Evolutionary conservation across 177 flowering plant genomes (phyloP).

Genomic region (Vitis hybrid): DNA sequence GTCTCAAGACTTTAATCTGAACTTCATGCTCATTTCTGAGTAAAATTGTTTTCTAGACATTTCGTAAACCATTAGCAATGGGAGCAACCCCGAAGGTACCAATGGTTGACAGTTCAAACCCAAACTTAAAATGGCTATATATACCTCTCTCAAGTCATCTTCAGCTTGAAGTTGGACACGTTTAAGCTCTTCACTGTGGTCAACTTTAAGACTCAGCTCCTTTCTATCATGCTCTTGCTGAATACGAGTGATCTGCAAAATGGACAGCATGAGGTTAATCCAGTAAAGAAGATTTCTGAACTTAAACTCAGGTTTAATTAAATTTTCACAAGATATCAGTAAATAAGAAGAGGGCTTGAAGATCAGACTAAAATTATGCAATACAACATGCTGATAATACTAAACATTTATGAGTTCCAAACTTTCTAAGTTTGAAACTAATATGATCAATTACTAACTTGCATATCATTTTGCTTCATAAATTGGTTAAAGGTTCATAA

Average conservation of each 20-base stretch:
- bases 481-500: neutral
- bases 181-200: constrained; percentile 60
- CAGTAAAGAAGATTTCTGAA: neutral
- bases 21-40: constrained; percentile 75
- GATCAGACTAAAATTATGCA: neutral
- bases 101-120: neutral
- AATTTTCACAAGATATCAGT: neutral
- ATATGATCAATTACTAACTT: neutral
- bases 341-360: too few species aligned
- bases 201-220: constrained; percentile 47
- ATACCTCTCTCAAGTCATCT: constrained; percentile 76
- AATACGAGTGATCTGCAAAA: constrained; percentile 50
- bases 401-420: too few species aligned
- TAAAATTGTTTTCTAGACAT: constrained; percentile 42
- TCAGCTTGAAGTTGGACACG: constrained; percentile 62
- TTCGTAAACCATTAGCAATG: constrained; percentile 10
- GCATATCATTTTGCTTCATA: neutral
- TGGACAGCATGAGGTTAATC: neutral
- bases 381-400: neutral
- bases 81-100: constrained; percentile 1
- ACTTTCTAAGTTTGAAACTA: too few species aligned
- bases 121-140: neutral
- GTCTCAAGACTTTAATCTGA: constrained; percentile 60
- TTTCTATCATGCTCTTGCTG: constrained; percentile 60
- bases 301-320: neutral